Evolutionary conservation across 371 early-diverging fungal genomes (phyloP).

Genomic region (Mortierella sp.): DNA sequence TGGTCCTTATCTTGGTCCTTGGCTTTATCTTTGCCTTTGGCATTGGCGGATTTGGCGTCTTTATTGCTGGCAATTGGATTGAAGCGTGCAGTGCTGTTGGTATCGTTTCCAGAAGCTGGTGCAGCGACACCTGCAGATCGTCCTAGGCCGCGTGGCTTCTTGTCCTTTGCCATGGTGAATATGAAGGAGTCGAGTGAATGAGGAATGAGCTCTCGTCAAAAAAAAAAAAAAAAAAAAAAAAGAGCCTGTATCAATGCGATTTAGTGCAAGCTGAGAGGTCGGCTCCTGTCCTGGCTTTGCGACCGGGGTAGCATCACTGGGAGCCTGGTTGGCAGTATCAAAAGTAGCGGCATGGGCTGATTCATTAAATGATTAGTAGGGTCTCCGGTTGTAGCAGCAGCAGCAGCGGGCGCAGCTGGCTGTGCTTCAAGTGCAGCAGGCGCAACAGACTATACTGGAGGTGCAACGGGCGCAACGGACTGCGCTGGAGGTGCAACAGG

Average conservation of each 20-base stretch:
- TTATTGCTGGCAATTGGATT: slow-evolving; percentile 25
- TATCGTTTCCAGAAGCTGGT: not conserved
- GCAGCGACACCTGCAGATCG: slow-evolving; percentile 20
- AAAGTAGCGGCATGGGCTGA: not conserved
- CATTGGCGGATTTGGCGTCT: not conserved
- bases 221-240: slow-evolving; percentile 13
- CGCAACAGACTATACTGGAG: not conserved
- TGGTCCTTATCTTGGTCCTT: slow-evolving; percentile 3
- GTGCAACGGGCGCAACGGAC: not conserved
- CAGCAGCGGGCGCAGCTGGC: not conserved
- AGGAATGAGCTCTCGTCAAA: not conserved
- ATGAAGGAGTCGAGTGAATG: not conserved
- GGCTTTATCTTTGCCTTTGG: not conserved
- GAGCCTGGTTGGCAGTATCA: not conserved
- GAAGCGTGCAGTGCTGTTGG: slow-evolving; percentile 18
- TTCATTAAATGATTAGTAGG: not conserved
- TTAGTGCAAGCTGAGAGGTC: not conserved
- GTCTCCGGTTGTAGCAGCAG: not conserved
- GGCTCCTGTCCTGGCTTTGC: not conserved
- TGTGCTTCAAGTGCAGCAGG: not conserved
- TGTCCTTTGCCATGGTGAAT: slow-evolving; percentile 36
- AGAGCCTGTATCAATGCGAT: slow-evolving; percentile 16
- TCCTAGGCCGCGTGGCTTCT: slow-evolving; percentile 47
- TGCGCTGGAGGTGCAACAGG: not conserved
- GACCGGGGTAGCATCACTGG: not conserved